Evolutionary conservation across 345 rosid genomes (phyloP).

Genomic region (Populus pruinosa): DNA sequence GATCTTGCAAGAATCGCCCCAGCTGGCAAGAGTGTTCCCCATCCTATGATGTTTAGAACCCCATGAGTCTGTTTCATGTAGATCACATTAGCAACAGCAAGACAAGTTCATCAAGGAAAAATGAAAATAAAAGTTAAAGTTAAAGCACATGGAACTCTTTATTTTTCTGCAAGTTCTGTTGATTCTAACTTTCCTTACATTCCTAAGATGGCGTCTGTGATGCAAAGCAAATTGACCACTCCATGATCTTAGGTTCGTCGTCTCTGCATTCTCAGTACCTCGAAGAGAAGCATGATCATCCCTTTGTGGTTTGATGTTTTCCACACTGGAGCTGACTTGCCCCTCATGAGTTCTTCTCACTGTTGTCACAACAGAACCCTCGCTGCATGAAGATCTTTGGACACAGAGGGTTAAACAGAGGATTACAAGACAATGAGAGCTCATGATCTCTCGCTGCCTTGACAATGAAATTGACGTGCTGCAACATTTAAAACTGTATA

Average conservation of each 20-base stretch:
- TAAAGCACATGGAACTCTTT: not conserved
- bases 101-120: too few species aligned
- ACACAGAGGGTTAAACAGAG: constrained; percentile 17
- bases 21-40: constrained; percentile 37
- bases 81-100: not conserved
- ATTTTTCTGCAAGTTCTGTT: not conserved
- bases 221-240: constrained; percentile 15
- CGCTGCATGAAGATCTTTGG: constrained; percentile 2
- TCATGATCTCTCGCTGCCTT: constrained; percentile 9
- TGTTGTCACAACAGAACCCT: not conserved
- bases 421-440: constrained; percentile 17
- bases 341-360: not conserved
- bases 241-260: constrained; percentile 22
- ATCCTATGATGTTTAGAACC: constrained; percentile 37
- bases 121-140: not conserved
- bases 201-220: constrained; percentile 15
- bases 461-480: not conserved
- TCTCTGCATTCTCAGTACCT: constrained; percentile 15
- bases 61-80: constrained; percentile 34
- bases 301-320: not conserved
- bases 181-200: constrained; percentile 18
- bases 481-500: not conserved
- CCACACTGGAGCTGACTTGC: not conserved
- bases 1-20: constrained; percentile 38
- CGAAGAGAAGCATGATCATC: not conserved